phyloP scores from a whole-genome alignment of 768 basidiomycete genomes.

The Neoboletus subvelutipes region DNA sequence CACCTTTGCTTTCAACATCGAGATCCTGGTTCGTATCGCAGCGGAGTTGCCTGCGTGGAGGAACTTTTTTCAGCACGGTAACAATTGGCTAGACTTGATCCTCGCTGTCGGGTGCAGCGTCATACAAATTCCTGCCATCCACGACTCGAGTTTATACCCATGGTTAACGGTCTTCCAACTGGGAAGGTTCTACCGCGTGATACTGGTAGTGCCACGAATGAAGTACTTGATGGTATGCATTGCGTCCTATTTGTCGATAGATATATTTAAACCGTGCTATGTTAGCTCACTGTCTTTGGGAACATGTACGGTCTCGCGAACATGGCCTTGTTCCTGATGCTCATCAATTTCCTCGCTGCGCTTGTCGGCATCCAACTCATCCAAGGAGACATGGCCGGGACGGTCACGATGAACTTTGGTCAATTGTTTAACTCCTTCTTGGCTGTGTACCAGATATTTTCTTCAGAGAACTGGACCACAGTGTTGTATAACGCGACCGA shows the following conservation, averaged over 20 bases:
- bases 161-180: constrained; percentile 93
- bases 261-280: background rate
- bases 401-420: constrained; percentile 67
- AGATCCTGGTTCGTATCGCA: constrained; percentile 75
- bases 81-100: constrained; percentile 73
- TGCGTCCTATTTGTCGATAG: constrained; percentile 2
- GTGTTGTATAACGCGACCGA: constrained; percentile 61
- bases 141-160: constrained; percentile 61
- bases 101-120: constrained; percentile 74
- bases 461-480: constrained; percentile 93
- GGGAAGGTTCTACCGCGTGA: constrained; percentile 86
- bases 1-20: constrained; percentile 83
- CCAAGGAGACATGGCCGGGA: constrained; percentile 69
- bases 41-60: constrained; percentile 82
- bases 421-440: constrained; percentile 84
- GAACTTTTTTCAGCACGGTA: constrained; percentile 56
- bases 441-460: constrained; percentile 85
- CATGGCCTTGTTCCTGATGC: constrained; percentile 87
- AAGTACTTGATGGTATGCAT: constrained; percentile 71
- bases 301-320: constrained; percentile 89
- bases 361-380: constrained; percentile 82
- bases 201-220: constrained; percentile 89
- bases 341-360: constrained; percentile 85
- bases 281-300: constrained; percentile 82
- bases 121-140: constrained; percentile 83